These are phyloP conservation scores for Argentina anserina DNA, from an alignment of 306 rosid species.

Conservation along the genomic window DNA sequence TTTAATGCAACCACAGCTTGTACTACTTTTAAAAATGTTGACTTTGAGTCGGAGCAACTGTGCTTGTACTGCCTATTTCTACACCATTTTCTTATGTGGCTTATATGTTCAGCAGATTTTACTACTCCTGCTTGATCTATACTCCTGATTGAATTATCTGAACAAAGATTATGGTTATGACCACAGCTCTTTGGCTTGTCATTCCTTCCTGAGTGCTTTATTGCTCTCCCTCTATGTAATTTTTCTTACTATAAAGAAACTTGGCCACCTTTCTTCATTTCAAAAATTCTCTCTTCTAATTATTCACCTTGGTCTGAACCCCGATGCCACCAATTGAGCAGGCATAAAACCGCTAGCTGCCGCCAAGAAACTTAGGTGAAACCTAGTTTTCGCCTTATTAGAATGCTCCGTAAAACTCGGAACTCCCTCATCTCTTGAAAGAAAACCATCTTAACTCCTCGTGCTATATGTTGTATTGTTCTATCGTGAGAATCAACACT, in stretches of 20 bases:
- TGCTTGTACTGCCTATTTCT: not conserved
- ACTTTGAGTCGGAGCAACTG: not conserved
- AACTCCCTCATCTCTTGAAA: too few relatives aligned
- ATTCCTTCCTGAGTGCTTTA: not conserved
- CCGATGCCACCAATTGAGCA: too few relatives aligned
- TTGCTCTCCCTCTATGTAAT: not conserved
- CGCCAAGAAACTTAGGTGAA: too few relatives aligned
- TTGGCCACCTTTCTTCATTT: not conserved
- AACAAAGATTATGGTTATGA: not conserved
- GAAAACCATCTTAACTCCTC: too few relatives aligned
- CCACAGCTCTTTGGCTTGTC: not conserved
- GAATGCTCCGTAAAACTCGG: too few relatives aligned
- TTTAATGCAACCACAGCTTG: constrained; percentile 4
- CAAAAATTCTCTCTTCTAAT: not conserved
- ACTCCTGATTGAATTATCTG: not conserved
- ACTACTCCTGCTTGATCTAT: not conserved
- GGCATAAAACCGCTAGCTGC: too few relatives aligned
- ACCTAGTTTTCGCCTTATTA: too few relatives aligned
- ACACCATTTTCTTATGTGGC: not conserved
- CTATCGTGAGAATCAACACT: too few relatives aligned
- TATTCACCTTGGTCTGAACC: too few relatives aligned
- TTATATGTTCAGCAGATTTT: not conserved
- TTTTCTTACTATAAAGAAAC: not conserved
- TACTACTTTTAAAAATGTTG: not conserved
- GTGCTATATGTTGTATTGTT: too few relatives aligned